These are phyloP conservation scores for Tephrocybe sp. DNA, from an alignment of 768 basidiomycete genomes.

Conservation along the genomic window DNA sequence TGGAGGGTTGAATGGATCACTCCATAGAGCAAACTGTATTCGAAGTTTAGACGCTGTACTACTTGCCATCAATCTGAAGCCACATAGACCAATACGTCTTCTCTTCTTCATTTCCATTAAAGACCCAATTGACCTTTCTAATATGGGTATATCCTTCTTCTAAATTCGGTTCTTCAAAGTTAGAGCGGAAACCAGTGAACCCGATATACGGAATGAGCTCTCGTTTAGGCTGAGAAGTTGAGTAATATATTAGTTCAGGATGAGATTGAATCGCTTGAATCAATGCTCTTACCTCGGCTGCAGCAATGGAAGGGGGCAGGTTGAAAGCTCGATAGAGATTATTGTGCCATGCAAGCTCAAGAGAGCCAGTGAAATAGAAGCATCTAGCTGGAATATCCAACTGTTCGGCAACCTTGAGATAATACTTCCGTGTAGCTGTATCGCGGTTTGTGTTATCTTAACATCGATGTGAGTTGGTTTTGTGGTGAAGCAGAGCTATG, in stretches of 20 bases:
- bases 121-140: constrained; percentile 75
- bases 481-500: neutral
- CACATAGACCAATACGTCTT: constrained; percentile 76
- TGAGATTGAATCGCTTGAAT: neutral
- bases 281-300: constrained; percentile 39
- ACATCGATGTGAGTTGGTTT: neutral
- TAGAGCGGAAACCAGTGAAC: constrained; percentile 53
- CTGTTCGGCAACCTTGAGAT: constrained; percentile 64
- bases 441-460: constrained; percentile 94
- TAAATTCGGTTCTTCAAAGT: constrained; percentile 62
- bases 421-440: constrained; percentile 60
- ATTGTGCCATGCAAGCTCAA: constrained; percentile 92
- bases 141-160: constrained; percentile 80
- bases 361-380: constrained; percentile 68
- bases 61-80: constrained; percentile 78
- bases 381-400: constrained; percentile 58
- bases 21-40: neutral
- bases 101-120: constrained; percentile 74
- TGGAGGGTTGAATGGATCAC: neutral
- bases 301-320: constrained; percentile 42
- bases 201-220: constrained; percentile 57
- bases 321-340: constrained; percentile 83
- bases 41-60: constrained; percentile 10
- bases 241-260: neutral
- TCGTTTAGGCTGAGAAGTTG: constrained; percentile 37